Conservation (phyloP, 2,329 filamentous ascomycete genomes). For the Colletotrichum australisinense region DNA sequence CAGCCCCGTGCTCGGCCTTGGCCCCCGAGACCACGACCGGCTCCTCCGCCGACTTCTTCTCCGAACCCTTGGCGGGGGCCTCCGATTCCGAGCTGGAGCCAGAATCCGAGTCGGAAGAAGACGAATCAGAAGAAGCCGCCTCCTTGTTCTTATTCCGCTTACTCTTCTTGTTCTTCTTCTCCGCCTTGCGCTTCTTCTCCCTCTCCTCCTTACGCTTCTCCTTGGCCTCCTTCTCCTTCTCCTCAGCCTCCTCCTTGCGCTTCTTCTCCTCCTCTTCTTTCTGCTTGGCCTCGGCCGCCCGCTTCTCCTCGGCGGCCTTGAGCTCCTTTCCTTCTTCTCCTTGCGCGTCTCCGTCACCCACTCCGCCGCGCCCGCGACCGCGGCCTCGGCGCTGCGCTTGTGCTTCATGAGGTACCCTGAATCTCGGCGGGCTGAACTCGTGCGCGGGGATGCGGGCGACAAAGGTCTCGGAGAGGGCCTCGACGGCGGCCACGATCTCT, state of each 20-base stretch:
- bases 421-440: constrained; percentile 71
- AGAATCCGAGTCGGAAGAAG: not conserved
- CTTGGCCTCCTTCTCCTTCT: constrained; percentile 42
- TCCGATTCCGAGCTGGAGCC: constrained; percentile 4
- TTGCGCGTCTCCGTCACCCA: constrained; percentile 63
- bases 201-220: constrained; percentile 39
- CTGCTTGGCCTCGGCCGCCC: constrained; percentile 50
- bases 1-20: constrained; percentile 43
- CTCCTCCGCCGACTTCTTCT: constrained; percentile 11
- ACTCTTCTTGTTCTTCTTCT: constrained; percentile 38
- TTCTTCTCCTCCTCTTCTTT: constrained; percentile 46
- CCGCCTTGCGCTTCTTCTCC: constrained; percentile 33
- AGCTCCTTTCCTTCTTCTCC: constrained; percentile 60
- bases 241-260: constrained; percentile 44
- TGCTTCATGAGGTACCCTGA: constrained; percentile 67
- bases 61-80: not conserved
- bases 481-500: constrained; percentile 54
- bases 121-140: not conserved
- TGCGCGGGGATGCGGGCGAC: constrained; percentile 61
- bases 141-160: constrained; percentile 37
- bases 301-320: constrained; percentile 54
- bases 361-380: constrained; percentile 56
- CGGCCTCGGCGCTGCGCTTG: constrained; percentile 63
- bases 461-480: constrained; percentile 60
- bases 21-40: constrained; percentile 35